These are phyloP conservation scores for Coleophoma eucalyptorum DNA, from an alignment of 2,329 filamentous ascomycete species.

Conservation along the genomic window DNA sequence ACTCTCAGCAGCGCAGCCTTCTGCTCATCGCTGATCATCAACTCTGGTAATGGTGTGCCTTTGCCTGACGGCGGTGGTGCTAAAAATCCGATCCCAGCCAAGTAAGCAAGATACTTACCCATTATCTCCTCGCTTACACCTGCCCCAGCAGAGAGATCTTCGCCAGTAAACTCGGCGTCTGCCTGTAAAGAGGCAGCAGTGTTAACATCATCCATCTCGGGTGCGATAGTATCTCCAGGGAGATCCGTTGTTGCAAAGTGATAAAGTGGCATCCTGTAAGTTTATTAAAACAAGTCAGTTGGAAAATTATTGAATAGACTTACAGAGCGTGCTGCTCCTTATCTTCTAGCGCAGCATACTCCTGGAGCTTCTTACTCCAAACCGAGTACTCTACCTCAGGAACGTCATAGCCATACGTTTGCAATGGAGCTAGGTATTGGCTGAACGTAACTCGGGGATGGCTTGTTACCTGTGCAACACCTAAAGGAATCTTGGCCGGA, in stretches of 20 bases:
- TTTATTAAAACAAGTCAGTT: neutral
- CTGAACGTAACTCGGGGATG: conserved; percentile 77
- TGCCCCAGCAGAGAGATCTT: conserved; percentile 21
- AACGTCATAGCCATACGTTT: conserved; percentile 69
- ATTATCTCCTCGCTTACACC: conserved; percentile 24
- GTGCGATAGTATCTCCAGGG: conserved; percentile 63
- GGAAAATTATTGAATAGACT: conserved; percentile 21
- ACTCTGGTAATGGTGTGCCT: conserved; percentile 17
- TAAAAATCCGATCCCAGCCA: conserved; percentile 25
- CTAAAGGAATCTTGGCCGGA: conserved; percentile 18
- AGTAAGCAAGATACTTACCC: conserved; percentile 24
- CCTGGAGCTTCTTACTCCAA: conserved; percentile 66
- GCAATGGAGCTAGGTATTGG: conserved; percentile 68
- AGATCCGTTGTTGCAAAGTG: conserved; percentile 69
- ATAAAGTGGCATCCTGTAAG: conserved; percentile 54
- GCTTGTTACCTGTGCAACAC: conserved; percentile 74
- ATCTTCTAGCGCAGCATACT: conserved; percentile 46
- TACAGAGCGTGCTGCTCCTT: conserved; percentile 64
- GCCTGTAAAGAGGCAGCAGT: conserved; percentile 59
- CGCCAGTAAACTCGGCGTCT: conserved; percentile 40
- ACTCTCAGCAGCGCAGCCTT: conserved; percentile 15
- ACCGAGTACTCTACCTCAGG: conserved; percentile 63
- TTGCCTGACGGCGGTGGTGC: conserved; percentile 17
- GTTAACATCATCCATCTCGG: conserved; percentile 67
- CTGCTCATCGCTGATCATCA: conserved; percentile 12